Evolutionary conservation across 2,329 filamentous ascomycete genomes (phyloP).

Genomic region (Talaromyces sp.): DNA sequence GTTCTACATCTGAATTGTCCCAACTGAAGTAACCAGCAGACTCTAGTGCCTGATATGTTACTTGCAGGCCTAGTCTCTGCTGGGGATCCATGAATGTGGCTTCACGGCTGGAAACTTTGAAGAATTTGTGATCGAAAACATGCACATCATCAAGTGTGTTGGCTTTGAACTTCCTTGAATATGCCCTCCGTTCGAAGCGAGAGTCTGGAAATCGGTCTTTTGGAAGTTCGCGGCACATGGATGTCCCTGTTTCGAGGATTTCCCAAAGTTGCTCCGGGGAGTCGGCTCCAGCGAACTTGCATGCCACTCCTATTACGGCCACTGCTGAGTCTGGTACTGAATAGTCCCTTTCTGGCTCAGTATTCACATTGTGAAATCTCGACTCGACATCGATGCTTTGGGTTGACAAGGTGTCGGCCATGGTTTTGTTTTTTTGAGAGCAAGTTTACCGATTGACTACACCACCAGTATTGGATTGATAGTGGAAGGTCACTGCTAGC

Average conservation of each 20-base stretch:
- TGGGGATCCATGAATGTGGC: slow-evolving; percentile 28
- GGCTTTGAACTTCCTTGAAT: not conserved
- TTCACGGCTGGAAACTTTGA: slow-evolving; percentile 25
- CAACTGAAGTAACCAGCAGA: slow-evolving; percentile 25
- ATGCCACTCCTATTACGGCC: not conserved
- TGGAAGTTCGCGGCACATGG: not conserved
- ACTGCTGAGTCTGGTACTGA: not conserved
- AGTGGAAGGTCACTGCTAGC: too few species aligned
- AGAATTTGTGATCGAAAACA: slow-evolving; percentile 30
- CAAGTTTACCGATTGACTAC: too few species aligned
- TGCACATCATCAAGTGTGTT: slow-evolving; percentile 20
- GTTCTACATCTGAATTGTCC: not conserved
- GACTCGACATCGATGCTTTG: not conserved
- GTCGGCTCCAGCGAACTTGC: not conserved
- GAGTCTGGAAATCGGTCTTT: not conserved
- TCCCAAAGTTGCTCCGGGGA: not conserved
- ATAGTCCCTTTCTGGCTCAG: not conserved
- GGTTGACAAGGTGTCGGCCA: not conserved
- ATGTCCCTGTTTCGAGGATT: not conserved
- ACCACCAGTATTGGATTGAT: too few species aligned
- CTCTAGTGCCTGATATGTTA: slow-evolving; percentile 30
- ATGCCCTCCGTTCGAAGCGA: not conserved
- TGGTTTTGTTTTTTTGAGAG: not conserved
- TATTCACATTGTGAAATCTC: too few species aligned
- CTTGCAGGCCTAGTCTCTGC: slow-evolving; percentile 26